Percentiles rank a stretch among this genome's conserved stretches.
These are phyloP conservation scores for Ramaria sp. DNA, from an alignment of 768 basidiomycete species.

Conservation along the genomic window DNA sequence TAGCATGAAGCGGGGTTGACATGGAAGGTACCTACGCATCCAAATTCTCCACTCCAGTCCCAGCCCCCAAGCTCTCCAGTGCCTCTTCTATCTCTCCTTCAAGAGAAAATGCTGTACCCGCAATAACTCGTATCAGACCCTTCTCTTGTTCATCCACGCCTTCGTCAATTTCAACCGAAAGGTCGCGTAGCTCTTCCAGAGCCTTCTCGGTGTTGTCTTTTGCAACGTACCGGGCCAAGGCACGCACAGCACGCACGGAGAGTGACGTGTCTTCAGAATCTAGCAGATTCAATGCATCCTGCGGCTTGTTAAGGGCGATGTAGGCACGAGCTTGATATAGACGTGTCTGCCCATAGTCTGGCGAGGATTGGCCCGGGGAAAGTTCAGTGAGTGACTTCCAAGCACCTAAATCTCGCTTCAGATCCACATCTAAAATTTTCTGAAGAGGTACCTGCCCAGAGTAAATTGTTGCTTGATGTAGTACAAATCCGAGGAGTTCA, in stretches of 20 bases:
- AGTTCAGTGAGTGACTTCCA: constrained; percentile 51
- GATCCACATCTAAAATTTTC: background rate
- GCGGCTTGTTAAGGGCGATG: constrained; percentile 56
- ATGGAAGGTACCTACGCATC: constrained; percentile 60
- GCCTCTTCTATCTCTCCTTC: constrained; percentile 89
- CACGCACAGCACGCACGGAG: constrained; percentile 56
- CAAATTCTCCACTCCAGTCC: constrained; percentile 59
- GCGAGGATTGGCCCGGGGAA: constrained; percentile 47
- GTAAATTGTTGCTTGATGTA: constrained; percentile 68
- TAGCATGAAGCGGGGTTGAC: background rate
- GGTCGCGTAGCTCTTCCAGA: constrained; percentile 76
- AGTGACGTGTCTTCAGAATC: constrained; percentile 51
- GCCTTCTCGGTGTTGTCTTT: constrained; percentile 33
- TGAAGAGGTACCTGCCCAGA: constrained; percentile 35
- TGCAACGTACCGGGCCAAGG: constrained; percentile 60
- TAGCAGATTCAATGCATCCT: constrained; percentile 46
- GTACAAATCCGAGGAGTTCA: constrained; percentile 56
- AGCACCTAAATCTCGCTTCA: constrained; percentile 36
- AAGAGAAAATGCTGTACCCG: constrained; percentile 77
- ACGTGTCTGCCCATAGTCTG: constrained; percentile 53
- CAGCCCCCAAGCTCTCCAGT: constrained; percentile 70
- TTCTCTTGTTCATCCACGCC: constrained; percentile 61
- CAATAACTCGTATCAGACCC: constrained; percentile 63
- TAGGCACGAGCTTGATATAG: constrained; percentile 72
- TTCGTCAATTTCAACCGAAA: constrained; percentile 74